Evolutionary conservation across 1,139 yeast species (phyloP), one percentile per base, ranked within the genome.

Genomic region (Lodderomyces beijingensis): DNA sequence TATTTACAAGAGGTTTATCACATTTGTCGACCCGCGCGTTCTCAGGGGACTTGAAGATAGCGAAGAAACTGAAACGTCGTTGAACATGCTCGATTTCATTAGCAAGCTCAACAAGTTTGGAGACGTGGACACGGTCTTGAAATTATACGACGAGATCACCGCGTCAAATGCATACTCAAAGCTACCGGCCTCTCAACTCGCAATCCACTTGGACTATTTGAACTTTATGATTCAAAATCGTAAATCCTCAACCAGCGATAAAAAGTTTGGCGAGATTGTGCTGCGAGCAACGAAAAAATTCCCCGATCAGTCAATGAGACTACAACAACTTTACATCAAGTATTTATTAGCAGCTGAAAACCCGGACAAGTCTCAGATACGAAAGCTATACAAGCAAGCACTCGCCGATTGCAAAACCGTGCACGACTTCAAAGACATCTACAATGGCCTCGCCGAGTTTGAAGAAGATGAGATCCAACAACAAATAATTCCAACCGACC

Each of bases 391-490:
- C 44, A 74, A 72, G 34, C 57, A 62, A 25, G 82, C 79, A 0
- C 44, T 79, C 7, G 43, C 51, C 1, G 45, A 59, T 1, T 74
- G 80, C 7, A 41, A 53, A 4, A 75, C 86, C 0, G 60, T 81
- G 2, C 61, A 65, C 22, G 93, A 84, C 42, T 86, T 87, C 50
- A 70, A 81, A 0, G 48, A 63, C 20, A 58, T 86, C 1, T 88
- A 75, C 53, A 86, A 85, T 49, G 60, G 75, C 4, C 79, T 73
- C 46, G 57, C 80, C 3, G 80, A 79, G 41, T 72, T 77, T 48
- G 81, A 79, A 49, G 91, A 83, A 42, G 53, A 66, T 2, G 21
- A 19, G 21, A n/a, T n/a, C n/a, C n/a, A 28, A n/a, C n/a, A n/a
- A n/a, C n/a, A n/a, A n/a, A n/a, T n/a, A n/a, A 23, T 15, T 20